Conservation (phyloP, 495 filamentous ascomycete genomes). For the Aspergillus campestris region DNA sequence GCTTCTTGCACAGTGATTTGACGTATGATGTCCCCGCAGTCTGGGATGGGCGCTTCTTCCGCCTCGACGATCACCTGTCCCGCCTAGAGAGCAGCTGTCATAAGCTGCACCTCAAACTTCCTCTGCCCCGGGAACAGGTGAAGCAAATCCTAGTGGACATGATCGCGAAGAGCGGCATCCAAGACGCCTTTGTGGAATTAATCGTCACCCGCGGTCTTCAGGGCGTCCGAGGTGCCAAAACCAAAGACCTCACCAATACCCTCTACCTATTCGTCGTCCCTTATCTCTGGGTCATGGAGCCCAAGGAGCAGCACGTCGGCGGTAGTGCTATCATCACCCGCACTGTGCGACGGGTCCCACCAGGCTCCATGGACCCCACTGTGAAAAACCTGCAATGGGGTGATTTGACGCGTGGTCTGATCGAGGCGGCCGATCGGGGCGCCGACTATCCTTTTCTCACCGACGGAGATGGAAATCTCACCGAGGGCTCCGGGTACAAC, state of each 20-base stretch:
- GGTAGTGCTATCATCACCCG: constrained; percentile 26
- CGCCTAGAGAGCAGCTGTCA: constrained; percentile 23
- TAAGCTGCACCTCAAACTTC: constrained; percentile 25
- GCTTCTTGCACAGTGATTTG: constrained; percentile 31
- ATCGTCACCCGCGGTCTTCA: constrained; percentile 30
- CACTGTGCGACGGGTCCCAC: constrained; percentile 26
- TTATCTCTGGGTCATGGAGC: constrained; percentile 30
- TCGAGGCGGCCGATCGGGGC: constrained; percentile 21
- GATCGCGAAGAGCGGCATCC: constrained; percentile 28
- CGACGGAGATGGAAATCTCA: constrained; percentile 26
- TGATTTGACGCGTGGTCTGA: constrained; percentile 24
- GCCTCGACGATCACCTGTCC: constrained; percentile 26
- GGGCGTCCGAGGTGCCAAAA: constrained; percentile 17
- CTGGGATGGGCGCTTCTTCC: constrained; percentile 31
- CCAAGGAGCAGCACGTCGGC: constrained; percentile 21
- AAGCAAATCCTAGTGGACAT: constrained; percentile 25
- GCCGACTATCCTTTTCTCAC: constrained; percentile 26
- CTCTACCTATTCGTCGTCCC: constrained; percentile 28
- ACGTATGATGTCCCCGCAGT: constrained; percentile 33
- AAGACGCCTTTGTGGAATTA: constrained; percentile 29
- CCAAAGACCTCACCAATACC: constrained; percentile 20
- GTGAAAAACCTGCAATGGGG: constrained; percentile 36
- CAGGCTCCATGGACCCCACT: constrained; percentile 28
- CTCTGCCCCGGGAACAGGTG: constrained; percentile 20
- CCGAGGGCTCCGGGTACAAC: constrained; percentile 23